Conservation (phyloP, 495 filamentous ascomycete genomes). For the Neurospora sp. region DNA sequence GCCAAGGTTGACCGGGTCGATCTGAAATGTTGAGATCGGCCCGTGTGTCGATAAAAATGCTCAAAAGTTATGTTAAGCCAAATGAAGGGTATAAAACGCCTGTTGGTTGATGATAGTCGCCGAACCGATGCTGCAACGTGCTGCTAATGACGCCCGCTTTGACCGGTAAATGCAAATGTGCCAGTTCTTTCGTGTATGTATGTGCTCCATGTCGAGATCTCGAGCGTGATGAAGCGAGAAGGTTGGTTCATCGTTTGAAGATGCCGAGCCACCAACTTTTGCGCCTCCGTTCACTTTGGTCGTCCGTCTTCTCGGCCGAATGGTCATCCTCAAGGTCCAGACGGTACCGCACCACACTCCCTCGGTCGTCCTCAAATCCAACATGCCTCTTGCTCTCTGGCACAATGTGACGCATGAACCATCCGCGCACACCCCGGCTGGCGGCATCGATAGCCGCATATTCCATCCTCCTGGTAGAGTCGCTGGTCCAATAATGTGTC, state of each 20-base stretch:
- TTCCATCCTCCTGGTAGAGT: slow-evolving; percentile 41
- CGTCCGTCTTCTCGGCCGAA: slow-evolving; percentile 3
- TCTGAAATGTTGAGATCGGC: neutral
- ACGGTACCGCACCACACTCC: slow-evolving; percentile 45
- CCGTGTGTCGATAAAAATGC: neutral
- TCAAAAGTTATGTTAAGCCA: neutral
- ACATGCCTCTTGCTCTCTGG: slow-evolving; percentile 37
- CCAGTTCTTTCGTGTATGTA: neutral
- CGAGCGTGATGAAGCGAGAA: neutral
- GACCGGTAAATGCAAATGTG: neutral
- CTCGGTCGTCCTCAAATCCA: slow-evolving; percentile 41
- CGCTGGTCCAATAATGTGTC: slow-evolving; percentile 48
- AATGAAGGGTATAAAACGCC: slow-evolving; percentile 3
- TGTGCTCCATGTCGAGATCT: neutral
- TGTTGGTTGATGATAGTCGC: neutral
- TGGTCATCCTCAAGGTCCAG: slow-evolving; percentile 33
- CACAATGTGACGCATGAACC: slow-evolving; percentile 41
- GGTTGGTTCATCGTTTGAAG: slow-evolving; percentile 2
- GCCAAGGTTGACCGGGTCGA: neutral
- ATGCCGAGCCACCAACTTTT: slow-evolving; percentile 20
- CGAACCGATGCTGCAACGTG: neutral
- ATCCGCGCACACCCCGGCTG: slow-evolving; percentile 40
- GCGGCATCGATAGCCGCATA: slow-evolving; percentile 51
- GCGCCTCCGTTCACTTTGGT: slow-evolving; percentile 6
- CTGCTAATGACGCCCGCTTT: neutral